Evolutionary conservation across 1,139 yeast species (phyloP).

Genomic region (Entelexis sorbosivorans): DNA sequence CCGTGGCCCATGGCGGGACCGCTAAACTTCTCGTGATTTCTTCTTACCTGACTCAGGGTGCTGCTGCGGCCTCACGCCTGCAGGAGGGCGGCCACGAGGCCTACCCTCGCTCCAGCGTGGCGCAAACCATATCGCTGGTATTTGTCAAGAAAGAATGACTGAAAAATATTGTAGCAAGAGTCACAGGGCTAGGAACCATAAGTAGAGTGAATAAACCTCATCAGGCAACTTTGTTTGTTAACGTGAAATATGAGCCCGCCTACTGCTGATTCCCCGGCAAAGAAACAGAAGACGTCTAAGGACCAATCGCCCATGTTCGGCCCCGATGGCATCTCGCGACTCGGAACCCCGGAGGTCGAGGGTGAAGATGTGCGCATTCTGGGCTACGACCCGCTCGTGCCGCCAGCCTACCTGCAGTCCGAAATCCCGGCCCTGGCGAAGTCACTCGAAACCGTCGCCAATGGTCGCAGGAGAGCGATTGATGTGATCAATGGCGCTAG

Average conservation of each 20-base stretch:
- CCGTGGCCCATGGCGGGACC: background rate
- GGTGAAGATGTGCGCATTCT: conserved; percentile 80
- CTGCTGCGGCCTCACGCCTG: background rate
- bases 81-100: background rate
- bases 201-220: background rate
- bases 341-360: conserved; percentile 28
- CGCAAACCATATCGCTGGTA: background rate
- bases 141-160: conserved; percentile 4
- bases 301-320: conserved; percentile 38
- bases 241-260: background rate
- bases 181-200: conserved; percentile 3
- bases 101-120: background rate
- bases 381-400: conserved; percentile 82
- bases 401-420: conserved; percentile 74
- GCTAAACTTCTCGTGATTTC: background rate
- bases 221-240: background rate
- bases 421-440: conserved; percentile 59
- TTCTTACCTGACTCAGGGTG: background rate
- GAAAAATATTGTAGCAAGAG: background rate
- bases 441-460: conserved; percentile 56
- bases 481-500: conserved; percentile 61
- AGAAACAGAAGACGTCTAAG: conserved; percentile 9
- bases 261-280: background rate
- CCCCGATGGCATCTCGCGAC: conserved; percentile 31
- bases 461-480: conserved; percentile 67